Base-by-base conservation (phyloP, 768 basidiomycete species). In the Leccinum boreale region DNA sequence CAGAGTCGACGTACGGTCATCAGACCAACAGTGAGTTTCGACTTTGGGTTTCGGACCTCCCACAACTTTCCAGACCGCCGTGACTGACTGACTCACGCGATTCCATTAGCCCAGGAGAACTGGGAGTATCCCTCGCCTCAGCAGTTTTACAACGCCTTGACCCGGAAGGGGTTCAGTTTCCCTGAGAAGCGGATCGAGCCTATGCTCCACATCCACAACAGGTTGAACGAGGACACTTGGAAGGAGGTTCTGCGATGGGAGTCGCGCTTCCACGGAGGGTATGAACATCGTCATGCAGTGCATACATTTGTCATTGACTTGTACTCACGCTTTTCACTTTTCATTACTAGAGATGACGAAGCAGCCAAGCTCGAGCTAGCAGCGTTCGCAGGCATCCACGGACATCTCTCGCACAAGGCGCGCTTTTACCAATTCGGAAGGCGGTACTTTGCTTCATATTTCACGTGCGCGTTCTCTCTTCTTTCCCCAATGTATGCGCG, bases 251-350 rank as follows among this genome's bases (percentile, higher is more conserved):
- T 62, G n/a, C 54, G 4, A 36, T 62, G 55, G 55, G 60, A 62
- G 29, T 62, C 60, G 6, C 61, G 48, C 42, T 62, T 62, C 12
- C 61, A 61, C 21, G 60, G 60, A 57, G 54, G 60, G 54, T 61
- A 52, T 8, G 54, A 24, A 51, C 5, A 0, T 9, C 17, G 8
- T 39, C 8, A 39, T 39, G 8, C 36, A 39, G 12, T n/a, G 4
- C 36, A n/a, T n/a, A 19, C 4, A 15, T 45, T 3, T 29, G 4
- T 52, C n/a, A 47, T 10, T 21, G 5, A 44, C 11, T 1, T 35
- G 12, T 15, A 11, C 7, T 17, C 2, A 29, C 11, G 19, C 23
- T 52, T 19, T 17, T 56, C 28, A 61, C 10, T 5, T 8, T 33
- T 4, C 14, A 10, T 24, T 1, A 14, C n/a, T 33, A 62, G 60